phyloP scores from a whole-genome alignment of 495 filamentous ascomycete genomes.

The Penicillium parvum region DNA sequence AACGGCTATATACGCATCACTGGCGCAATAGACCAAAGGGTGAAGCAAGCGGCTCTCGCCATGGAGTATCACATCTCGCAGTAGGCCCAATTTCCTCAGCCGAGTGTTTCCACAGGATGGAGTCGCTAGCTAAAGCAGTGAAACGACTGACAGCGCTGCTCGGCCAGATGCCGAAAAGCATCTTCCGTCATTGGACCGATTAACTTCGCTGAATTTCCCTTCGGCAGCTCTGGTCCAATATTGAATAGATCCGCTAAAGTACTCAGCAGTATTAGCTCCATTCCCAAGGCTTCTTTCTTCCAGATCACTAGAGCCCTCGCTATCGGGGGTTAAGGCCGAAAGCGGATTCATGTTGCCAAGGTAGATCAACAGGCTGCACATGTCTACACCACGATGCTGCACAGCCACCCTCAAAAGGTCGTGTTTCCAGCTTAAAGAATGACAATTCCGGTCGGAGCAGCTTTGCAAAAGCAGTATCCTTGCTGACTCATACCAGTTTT shows the following conservation, averaged over 20 bases:
- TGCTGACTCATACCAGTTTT: slow-evolving; percentile 19
- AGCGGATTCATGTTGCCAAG: neutral
- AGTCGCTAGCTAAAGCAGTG: slow-evolving; percentile 12
- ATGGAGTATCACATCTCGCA: too few species aligned
- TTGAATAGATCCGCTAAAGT: slow-evolving; percentile 33
- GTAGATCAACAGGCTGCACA: neutral
- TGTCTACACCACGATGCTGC: neutral
- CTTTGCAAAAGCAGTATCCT: slow-evolving; percentile 6
- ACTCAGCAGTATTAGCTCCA: slow-evolving; percentile 35
- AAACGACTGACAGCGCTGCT: slow-evolving; percentile 32
- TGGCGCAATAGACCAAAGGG: too few species aligned
- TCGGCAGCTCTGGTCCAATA: slow-evolving; percentile 25
- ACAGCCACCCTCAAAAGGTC: neutral
- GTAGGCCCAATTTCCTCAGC: too few species aligned
- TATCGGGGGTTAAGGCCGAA: slow-evolving; percentile 9
- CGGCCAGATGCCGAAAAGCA: slow-evolving; percentile 20
- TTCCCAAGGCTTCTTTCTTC: too few species aligned
- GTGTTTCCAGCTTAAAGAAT: neutral
- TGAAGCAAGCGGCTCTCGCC: too few species aligned
- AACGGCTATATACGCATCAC: too few species aligned
- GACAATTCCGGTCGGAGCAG: neutral
- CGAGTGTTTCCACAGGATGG: too few species aligned
- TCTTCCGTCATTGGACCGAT: slow-evolving; percentile 28
- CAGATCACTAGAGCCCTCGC: too few species aligned
- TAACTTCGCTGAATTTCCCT: slow-evolving; percentile 23